Evolutionary conservation across 2,329 filamentous ascomycete genomes (phyloP).

Genomic region (Penicillium janthinellum): DNA sequence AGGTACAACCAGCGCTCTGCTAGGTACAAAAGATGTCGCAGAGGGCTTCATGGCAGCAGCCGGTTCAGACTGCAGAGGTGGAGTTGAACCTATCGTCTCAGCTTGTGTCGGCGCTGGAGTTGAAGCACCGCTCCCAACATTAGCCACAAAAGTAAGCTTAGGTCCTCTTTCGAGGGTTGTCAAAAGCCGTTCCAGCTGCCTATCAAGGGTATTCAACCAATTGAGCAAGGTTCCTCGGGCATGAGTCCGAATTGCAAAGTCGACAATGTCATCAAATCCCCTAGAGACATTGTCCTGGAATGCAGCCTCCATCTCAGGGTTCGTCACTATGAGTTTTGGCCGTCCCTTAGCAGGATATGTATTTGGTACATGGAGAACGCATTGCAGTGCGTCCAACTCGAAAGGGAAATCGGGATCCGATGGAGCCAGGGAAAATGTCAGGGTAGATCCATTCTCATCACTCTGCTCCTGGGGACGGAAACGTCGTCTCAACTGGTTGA

Average conservation of each 20-base stretch:
- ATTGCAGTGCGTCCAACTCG: constrained; percentile 69
- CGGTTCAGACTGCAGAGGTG: constrained; percentile 3
- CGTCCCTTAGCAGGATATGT: constrained; percentile 59
- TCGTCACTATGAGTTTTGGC: constrained; percentile 65
- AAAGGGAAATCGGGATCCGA: constrained; percentile 86
- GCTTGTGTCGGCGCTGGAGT: constrained; percentile 32
- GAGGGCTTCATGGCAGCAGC: background rate
- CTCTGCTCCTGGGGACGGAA: constrained; percentile 57
- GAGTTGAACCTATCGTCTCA: constrained; percentile 5
- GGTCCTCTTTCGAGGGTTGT: constrained; percentile 70
- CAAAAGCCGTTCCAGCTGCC: constrained; percentile 69
- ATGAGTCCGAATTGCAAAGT: constrained; percentile 51
- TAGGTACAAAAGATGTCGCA: background rate
- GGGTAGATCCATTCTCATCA: constrained; percentile 54
- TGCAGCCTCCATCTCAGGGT: constrained; percentile 69
- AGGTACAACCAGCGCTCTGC: constrained; percentile 37
- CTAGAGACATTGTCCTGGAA: constrained; percentile 76
- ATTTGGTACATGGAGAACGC: constrained; percentile 65
- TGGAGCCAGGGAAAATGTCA: constrained; percentile 67
- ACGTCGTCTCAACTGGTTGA: constrained; percentile 70
- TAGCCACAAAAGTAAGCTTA: constrained; percentile 69
- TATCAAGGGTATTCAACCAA: constrained; percentile 71
- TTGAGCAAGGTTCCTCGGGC: constrained; percentile 59
- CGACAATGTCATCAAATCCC: constrained; percentile 68
- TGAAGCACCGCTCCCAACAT: constrained; percentile 46